These are phyloP conservation scores for Chlamydomonas applanata DNA, from an alignment of 139 green algal species.

Conservation along the genomic window DNA sequence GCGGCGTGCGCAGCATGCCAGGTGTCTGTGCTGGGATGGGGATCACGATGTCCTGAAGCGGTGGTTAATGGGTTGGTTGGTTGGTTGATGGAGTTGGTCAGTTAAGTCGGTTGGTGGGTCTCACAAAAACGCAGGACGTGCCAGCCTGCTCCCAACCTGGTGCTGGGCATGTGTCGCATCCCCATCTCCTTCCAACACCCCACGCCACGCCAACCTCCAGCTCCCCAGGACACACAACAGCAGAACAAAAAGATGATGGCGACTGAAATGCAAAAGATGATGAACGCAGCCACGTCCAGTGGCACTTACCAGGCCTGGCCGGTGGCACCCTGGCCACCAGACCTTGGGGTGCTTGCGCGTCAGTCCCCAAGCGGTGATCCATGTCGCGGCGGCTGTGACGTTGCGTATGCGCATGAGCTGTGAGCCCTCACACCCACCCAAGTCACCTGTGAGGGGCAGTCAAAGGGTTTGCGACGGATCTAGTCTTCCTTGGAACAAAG, in stretches of 20 bases:
- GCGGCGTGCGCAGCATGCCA: conserved; percentile 33
- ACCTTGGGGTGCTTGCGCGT: conserved; percentile 44
- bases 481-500: neutral
- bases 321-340: conserved; percentile 42
- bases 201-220: neutral
- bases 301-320: conserved; percentile 32
- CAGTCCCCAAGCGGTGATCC: conserved; percentile 44
- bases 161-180: neutral
- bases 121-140: no score
- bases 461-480: neutral
- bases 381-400: conserved; percentile 18
- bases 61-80: no score
- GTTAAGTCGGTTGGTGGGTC: no score
- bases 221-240: no score
- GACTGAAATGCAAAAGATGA: no score
- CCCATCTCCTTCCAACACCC: neutral
- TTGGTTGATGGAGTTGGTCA: no score
- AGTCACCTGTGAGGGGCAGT: conserved; percentile 23
- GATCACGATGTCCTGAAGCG: conserved; percentile 39
- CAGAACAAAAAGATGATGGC: no score
- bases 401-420: conserved; percentile 46
- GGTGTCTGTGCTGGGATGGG: conserved; percentile 33
- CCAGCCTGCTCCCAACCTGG: no score
- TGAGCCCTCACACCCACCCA: conserved; percentile 42
- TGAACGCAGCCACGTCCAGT: no score